Conservation (phyloP, 1,139 yeast species). For the Yamadazyma membranifaciens region DNA sequence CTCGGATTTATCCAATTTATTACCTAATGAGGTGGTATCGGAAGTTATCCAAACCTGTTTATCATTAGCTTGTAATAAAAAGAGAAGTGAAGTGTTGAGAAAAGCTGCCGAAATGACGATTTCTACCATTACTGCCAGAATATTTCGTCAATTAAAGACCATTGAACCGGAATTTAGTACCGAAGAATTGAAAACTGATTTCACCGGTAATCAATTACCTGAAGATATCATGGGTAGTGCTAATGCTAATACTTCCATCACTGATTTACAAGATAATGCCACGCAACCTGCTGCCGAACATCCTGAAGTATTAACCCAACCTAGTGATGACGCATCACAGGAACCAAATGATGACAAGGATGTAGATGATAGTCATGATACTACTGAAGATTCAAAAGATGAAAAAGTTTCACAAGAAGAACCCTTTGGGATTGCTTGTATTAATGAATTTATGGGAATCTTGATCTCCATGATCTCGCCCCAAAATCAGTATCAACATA, state of each 20-base stretch:
- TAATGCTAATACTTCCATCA: constrained; percentile 14
- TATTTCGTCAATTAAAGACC: constrained; percentile 59
- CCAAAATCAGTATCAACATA: constrained; percentile 76
- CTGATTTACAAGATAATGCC: constrained; percentile 3
- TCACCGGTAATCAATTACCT: constrained; percentile 34
- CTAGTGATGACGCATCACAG: not conserved
- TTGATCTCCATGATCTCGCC: constrained; percentile 85
- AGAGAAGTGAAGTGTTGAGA: constrained; percentile 86
- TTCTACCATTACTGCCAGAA: constrained; percentile 63
- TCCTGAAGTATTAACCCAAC: constrained; percentile 5
- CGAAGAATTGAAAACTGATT: constrained; percentile 35
- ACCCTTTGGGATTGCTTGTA: constrained; percentile 67
- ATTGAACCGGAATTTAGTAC: constrained; percentile 50
- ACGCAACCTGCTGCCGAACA: not conserved
- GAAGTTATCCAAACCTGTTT: constrained; percentile 91
- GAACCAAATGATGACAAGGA: not conserved
- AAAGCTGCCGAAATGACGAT: constrained; percentile 88
- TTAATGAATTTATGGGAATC: constrained; percentile 68
- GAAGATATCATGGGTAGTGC: constrained; percentile 45
- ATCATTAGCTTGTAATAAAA: constrained; percentile 88
- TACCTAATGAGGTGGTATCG: constrained; percentile 80
- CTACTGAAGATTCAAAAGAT: constrained; percentile 25
- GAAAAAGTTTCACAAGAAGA: constrained; percentile 20
- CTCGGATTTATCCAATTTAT: constrained; percentile 59
- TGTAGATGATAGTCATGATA: constrained; percentile 3